Evolutionary conservation across 352 stramenopile species (phyloP).

Genomic region (Phytophthora melonis): DNA sequence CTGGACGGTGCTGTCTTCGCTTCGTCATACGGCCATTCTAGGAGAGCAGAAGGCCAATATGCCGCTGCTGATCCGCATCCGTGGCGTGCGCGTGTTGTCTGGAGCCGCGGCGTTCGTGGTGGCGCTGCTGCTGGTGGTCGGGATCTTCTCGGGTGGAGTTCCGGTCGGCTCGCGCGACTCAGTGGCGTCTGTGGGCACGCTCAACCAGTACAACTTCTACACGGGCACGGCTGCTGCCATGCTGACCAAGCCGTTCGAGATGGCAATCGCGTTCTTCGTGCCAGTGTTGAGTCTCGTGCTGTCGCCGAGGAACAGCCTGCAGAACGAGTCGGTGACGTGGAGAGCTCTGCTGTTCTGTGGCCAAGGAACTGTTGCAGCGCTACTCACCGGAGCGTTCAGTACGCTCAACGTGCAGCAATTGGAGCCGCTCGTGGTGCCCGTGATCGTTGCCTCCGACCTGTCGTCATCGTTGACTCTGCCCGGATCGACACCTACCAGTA

Average conservation of each 20-base stretch:
- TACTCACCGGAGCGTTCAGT: conserved; percentile 58
- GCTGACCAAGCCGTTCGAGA: conserved; percentile 52
- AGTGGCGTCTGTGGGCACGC: conserved; percentile 22
- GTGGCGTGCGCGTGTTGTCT: conserved; percentile 30
- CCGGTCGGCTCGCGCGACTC: conserved; percentile 34
- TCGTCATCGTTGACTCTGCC: conserved; percentile 13
- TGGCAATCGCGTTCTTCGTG: conserved; percentile 47
- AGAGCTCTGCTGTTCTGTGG: conserved; percentile 30
- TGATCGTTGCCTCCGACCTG: conserved; percentile 44
- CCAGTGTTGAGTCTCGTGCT: conserved; percentile 55
- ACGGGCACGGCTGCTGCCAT: conserved; percentile 46
- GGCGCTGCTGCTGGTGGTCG: conserved; percentile 36
- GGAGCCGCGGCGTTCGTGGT: conserved; percentile 31
- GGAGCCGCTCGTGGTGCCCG: conserved; percentile 32
- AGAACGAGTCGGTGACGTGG: conserved; percentile 57
- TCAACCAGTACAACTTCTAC: conserved; percentile 67
- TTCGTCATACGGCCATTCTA: conserved; percentile 39
- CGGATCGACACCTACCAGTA: background rate
- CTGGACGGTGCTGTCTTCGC: conserved; percentile 40
- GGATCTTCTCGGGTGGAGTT: conserved; percentile 40
- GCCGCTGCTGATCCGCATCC: conserved; percentile 40
- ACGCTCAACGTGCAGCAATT: conserved; percentile 56
- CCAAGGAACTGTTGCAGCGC: conserved; percentile 35
- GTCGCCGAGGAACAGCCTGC: conserved; percentile 45
- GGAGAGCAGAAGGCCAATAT: conserved; percentile 30